Conservation (phyloP, 139 green algal species). For the Chlamydomonas schloesseri region DNA sequence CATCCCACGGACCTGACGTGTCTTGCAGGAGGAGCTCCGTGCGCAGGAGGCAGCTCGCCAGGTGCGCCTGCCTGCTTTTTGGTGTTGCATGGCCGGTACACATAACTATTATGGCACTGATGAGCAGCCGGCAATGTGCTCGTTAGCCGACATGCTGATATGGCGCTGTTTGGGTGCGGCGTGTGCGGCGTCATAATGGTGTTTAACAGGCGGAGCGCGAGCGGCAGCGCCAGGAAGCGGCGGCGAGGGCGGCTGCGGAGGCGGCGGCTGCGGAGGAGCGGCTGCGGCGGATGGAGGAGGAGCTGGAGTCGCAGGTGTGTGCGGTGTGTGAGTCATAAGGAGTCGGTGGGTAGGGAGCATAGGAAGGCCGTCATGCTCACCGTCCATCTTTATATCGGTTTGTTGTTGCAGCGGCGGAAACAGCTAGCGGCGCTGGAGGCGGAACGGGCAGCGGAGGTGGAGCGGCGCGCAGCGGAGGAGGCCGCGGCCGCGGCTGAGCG, state of each 20-base stretch:
- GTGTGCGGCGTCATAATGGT: not conserved
- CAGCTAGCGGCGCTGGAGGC: conserved; percentile 18
- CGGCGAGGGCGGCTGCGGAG: not conserved
- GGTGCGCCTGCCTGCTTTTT: too few species aligned
- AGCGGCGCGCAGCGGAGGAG: not conserved
- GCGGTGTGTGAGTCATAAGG: not conserved
- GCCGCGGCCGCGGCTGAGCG: not conserved
- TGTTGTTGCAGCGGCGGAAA: not conserved
- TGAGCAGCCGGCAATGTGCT: not conserved
- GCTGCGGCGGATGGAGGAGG: not conserved
- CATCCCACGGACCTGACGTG: too few species aligned
- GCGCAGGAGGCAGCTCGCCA: not conserved
- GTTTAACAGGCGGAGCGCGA: conserved; percentile 3
- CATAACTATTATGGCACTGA: too few species aligned
- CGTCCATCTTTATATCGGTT: not conserved
- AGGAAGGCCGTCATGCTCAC: not conserved
- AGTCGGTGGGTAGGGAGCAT: not conserved
- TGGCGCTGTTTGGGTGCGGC: not conserved
- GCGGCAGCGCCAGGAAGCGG: not conserved
- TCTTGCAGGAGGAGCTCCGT: conserved; percentile 1
- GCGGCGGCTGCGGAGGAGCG: not conserved
- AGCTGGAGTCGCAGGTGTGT: conserved; percentile 6
- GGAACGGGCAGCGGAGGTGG: not conserved
- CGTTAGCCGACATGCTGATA: not conserved
- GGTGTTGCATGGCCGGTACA: too few species aligned